These are phyloP conservation scores for Pythium dissotocum DNA, from an alignment of 352 stramenopile species.

Conservation along the genomic window DNA sequence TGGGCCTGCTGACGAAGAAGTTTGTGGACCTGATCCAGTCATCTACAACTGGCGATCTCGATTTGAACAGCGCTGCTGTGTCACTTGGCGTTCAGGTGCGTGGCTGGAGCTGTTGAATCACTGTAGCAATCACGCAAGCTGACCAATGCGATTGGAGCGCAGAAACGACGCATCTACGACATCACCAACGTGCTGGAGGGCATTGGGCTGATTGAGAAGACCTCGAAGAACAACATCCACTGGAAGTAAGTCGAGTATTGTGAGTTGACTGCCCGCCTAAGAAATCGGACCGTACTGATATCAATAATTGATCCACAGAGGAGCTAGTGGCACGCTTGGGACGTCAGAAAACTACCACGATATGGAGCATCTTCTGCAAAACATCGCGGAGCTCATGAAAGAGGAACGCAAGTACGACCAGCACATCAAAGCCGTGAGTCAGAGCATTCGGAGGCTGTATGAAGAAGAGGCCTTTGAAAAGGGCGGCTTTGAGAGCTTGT, in stretches of 20 bases:
- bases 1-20: constrained; percentile 96
- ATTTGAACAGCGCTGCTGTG: constrained; percentile 93
- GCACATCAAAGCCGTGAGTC: constrained; percentile 80
- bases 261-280: not conserved
- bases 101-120: not conserved
- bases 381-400: constrained; percentile 77
- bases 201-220: constrained; percentile 97
- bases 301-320: constrained; percentile 31
- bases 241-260: constrained; percentile 85
- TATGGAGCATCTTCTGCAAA: constrained; percentile 73
- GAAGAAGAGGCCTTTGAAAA: constrained; percentile 83
- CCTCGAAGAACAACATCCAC: constrained; percentile 98
- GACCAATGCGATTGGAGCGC: not conserved
- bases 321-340: constrained; percentile 47
- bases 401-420: constrained; percentile 85
- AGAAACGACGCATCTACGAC: constrained; percentile 98
- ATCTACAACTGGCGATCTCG: constrained; percentile 86
- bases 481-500: constrained; percentile 77
- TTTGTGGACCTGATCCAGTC: constrained; percentile 96
- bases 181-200: constrained; percentile 99
- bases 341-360: constrained; percentile 59
- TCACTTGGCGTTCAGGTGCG: constrained; percentile 77
- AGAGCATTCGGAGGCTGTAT: constrained; percentile 81
- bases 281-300: too few relatives aligned
- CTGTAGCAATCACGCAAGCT: constrained; percentile 1